Evolutionary conservation across 2,329 filamentous ascomycete genomes (phyloP), one percentile per base, ranked within the genome.

Genomic region (Capronia epimyces): DNA sequence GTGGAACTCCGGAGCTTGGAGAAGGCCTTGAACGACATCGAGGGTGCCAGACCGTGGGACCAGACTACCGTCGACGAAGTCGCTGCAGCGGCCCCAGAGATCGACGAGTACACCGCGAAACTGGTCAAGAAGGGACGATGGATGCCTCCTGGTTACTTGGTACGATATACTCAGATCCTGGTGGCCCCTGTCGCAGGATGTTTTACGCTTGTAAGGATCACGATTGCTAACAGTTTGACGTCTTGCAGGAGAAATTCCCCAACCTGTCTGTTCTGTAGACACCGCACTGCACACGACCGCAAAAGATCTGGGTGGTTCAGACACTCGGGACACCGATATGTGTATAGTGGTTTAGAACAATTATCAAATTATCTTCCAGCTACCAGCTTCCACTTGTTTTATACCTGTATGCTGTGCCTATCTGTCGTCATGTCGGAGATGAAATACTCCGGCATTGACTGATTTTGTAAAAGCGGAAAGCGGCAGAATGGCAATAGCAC

Each of bases 61-160:
- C 89, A 98, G 65, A 83, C 97, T 71, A 97, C 93, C 71, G 90
- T 97, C 71, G 93, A 97, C 72, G 93, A 98, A 68, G 87, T 98
- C 72, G 88, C 87, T 57, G 83, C 87, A 64, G 93, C 91, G 65
- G 88, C 90, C 72, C 90, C 93, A 65, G 91, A 95, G 63, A 96
- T 98, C 72, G 91, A 97, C 77, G 84, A 95, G 82, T 94, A 94
- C 81, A 95, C 91, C 65, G 77, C 84, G 66, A 84, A 93, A 76
- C 83, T 98, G 70, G 90, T 98, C 61, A 88, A 88, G 73, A 96
- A 94, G 85, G 91, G 91, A 72, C 88, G 89, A 83, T 98, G 93
- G 93, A 82, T 84, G 77, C 90, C 95, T 68, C 90, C 93, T 60
- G 93, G 93, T 70, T 98, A 98, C 87, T 95, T 96, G 89, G 91